A percentile compares a stretch with the other conserved stretches of the same genome.
These are phyloP conservation scores for Hymenoscyphus linearis DNA, from an alignment of 2,329 filamentous ascomycete species.

Conservation along the genomic window DNA sequence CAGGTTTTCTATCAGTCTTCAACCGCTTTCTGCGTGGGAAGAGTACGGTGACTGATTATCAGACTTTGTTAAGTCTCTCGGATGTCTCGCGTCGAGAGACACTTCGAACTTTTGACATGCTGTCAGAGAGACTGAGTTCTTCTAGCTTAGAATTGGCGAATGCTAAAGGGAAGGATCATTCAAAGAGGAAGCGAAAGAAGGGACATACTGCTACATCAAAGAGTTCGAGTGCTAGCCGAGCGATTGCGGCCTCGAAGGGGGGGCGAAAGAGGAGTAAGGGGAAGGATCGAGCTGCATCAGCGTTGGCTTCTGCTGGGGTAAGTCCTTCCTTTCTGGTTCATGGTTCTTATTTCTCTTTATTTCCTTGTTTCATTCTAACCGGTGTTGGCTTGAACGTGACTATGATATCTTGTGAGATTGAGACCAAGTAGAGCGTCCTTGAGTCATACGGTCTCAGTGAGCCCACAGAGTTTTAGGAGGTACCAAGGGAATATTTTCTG, in stretches of 20 bases:
- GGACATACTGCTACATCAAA: conserved; percentile 6
- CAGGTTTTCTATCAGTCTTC: conserved; percentile 38
- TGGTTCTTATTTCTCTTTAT: not conserved
- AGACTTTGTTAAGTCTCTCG: conserved; percentile 43
- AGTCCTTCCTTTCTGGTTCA: conserved; percentile 5
- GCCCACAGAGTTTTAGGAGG: not conserved
- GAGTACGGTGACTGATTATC: conserved; percentile 39
- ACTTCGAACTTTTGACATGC: conserved; percentile 42
- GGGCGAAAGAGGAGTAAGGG: conserved; percentile 16
- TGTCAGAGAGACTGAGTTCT: conserved; percentile 36
- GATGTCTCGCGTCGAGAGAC: conserved; percentile 44
- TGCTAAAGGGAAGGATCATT: conserved; percentile 5
- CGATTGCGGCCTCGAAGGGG: not conserved
- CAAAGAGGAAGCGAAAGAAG: conserved; percentile 4
- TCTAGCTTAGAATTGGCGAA: conserved; percentile 19
- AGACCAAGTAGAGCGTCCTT: not conserved
- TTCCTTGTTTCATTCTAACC: not conserved
- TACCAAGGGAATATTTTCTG: not conserved
- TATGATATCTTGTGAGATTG: not conserved
- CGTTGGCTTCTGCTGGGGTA: conserved; percentile 20
- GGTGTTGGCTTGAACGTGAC: not conserved
- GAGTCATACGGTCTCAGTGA: not conserved
- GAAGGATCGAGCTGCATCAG: conserved; percentile 18
- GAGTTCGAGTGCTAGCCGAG: not conserved
- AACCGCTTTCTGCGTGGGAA: conserved; percentile 33